Percentiles rank a stretch among this genome's conserved stretches.
Evolutionary conservation across 1,139 yeast genomes (phyloP).

Genomic region (Chernovozyma aurita): DNA sequence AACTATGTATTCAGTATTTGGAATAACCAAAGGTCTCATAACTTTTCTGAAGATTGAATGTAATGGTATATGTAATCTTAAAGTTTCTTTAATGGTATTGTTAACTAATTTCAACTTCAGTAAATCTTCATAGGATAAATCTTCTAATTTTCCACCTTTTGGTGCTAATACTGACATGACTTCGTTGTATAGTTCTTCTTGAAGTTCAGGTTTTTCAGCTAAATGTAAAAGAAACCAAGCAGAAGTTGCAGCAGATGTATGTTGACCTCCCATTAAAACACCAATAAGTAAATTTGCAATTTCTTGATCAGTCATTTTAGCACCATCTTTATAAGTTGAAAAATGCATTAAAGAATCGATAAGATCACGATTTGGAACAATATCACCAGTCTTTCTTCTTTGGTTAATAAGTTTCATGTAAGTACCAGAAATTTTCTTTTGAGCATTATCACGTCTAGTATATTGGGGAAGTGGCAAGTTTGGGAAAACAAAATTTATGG

Average conservation of each 20-base stretch:
- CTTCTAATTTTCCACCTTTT: constrained; percentile 43
- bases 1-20: constrained; percentile 73
- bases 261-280: constrained; percentile 98
- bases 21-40: constrained; percentile 70
- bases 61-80: constrained; percentile 92
- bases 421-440: constrained; percentile 69
- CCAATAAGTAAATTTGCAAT: constrained; percentile 93
- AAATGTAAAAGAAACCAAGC: constrained; percentile 92
- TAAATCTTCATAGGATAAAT: constrained; percentile 74
- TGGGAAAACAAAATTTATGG: constrained; percentile 93
- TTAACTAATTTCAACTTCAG: constrained; percentile 78
- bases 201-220: constrained; percentile 80
- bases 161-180: constrained; percentile 60
- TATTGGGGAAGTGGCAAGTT: constrained; percentile 86
- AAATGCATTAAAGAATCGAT: constrained; percentile 81
- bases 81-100: constrained; percentile 84
- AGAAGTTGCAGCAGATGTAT: constrained; percentile 93
- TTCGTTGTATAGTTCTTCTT: constrained; percentile 75
- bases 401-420: constrained; percentile 73
- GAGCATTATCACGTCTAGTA: constrained; percentile 83
- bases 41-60: constrained; percentile 96
- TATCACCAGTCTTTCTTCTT: constrained; percentile 72
- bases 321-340: constrained; percentile 90
- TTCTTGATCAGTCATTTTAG: constrained; percentile 89
- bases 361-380: constrained; percentile 76